phyloP scores from a whole-genome alignment of 108 stramenopile genomes.

The Cyclotella sp. region DNA sequence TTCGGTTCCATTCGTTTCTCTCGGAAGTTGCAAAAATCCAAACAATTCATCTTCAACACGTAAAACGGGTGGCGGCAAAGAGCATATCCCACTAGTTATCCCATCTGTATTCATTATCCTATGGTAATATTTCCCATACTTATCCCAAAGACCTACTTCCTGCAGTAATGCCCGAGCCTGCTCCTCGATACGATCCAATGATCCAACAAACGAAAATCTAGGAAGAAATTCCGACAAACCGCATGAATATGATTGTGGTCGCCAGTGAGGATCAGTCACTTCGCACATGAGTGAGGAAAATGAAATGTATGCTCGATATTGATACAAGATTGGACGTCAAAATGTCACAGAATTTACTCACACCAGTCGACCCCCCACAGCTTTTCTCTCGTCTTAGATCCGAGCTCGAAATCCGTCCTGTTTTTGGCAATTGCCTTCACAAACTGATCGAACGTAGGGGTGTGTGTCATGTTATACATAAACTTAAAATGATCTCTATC shows the following conservation, averaged over 20 bases:
- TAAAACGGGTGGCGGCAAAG: slow-evolving; percentile 13
- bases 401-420: neutral
- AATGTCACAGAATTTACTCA: slow-evolving; percentile 9
- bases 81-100: neutral
- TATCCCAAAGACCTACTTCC: slow-evolving; percentile 57
- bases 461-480: slow-evolving; percentile 3
- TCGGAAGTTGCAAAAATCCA: slow-evolving; percentile 31
- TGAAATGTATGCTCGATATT: neutral
- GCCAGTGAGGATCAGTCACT: slow-evolving; percentile 54
- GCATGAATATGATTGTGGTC: slow-evolving; percentile 49
- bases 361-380: slow-evolving; percentile 26
- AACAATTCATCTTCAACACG: slow-evolving; percentile 14
- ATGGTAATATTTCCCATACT: slow-evolving; percentile 42
- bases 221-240: slow-evolving; percentile 49
- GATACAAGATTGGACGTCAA: neutral
- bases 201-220: slow-evolving; percentile 54
- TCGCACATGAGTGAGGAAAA: neutral
- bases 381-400: neutral
- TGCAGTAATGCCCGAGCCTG: slow-evolving; percentile 52
- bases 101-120: neutral
- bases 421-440: slow-evolving; percentile 30
- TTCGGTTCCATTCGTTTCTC: neutral
- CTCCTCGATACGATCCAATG: slow-evolving; percentile 41
- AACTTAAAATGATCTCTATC: slow-evolving; percentile 28
- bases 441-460: slow-evolving; percentile 51